Evolutionary conservation across 805 yeast genomes (phyloP).

Genomic region (Cyberlindnera suaveolens): DNA sequence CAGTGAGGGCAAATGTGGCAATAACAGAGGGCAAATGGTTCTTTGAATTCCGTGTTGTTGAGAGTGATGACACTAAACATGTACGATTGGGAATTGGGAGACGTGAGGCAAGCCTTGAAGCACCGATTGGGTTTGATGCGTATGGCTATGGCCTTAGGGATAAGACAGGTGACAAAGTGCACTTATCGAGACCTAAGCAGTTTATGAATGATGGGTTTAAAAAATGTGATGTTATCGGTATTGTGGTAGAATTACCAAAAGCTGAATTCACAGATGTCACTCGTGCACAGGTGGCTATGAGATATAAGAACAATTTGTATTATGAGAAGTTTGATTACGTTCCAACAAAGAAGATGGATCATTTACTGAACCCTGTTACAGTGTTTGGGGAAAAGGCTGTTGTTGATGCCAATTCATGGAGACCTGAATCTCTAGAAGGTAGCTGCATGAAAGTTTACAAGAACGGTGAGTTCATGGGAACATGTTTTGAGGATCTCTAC

Average conservation of each 20-base stretch:
- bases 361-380: conserved; percentile 63
- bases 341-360: conserved; percentile 64
- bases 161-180: conserved; percentile 65
- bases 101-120: conserved; percentile 83
- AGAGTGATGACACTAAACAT: conserved; percentile 37
- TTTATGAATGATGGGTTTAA: conserved; percentile 51
- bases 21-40: conserved; percentile 76
- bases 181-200: conserved; percentile 60
- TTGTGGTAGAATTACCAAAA: conserved; percentile 65
- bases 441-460: conserved; percentile 67
- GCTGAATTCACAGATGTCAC: conserved; percentile 41
- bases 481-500: conserved; percentile 58
- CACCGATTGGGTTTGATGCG: conserved; percentile 93
- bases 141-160: conserved; percentile 92
- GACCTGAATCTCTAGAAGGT: conserved; percentile 42
- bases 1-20: conserved; percentile 66
- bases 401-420: conserved; percentile 40
- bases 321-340: conserved; percentile 84
- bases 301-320: conserved; percentile 68
- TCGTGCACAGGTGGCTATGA: conserved; percentile 84
- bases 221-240: conserved; percentile 79
- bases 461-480: conserved; percentile 67
- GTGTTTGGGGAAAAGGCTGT: conserved; percentile 65
- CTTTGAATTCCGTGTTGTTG: conserved; percentile 63
- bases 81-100: conserved; percentile 81